These are phyloP conservation scores for Tolypocladium ovalisporum DNA, from an alignment of 2,329 filamentous ascomycete genomes.

Conservation along the genomic window DNA sequence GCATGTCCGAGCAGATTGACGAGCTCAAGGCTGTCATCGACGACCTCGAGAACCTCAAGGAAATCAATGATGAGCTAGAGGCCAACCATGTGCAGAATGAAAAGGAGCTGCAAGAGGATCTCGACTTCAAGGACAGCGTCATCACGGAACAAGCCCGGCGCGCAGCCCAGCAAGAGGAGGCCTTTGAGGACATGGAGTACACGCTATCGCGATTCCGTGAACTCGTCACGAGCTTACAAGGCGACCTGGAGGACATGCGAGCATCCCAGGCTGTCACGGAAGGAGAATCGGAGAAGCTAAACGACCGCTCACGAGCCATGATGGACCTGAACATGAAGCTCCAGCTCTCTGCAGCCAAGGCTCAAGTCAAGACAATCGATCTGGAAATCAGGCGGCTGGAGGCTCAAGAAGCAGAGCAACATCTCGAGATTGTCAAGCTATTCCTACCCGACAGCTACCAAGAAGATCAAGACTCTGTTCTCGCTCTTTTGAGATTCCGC, in stretches of 20 bases:
- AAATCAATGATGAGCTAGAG: slow-evolving; percentile 91
- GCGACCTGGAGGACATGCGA: slow-evolving; percentile 81
- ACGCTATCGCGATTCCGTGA: slow-evolving; percentile 82
- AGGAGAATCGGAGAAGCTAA: slow-evolving; percentile 83
- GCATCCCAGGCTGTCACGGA: slow-evolving; percentile 89
- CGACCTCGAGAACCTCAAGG: slow-evolving; percentile 79
- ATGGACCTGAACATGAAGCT: slow-evolving; percentile 94
- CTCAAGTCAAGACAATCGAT: slow-evolving; percentile 89
- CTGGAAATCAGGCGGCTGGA: slow-evolving; percentile 79
- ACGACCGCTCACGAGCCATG: slow-evolving; percentile 81
- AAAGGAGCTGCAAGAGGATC: slow-evolving; percentile 87
- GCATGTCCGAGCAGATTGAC: slow-evolving; percentile 70
- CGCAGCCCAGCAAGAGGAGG: slow-evolving; percentile 64
- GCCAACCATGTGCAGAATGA: slow-evolving; percentile 87
- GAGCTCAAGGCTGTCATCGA: slow-evolving; percentile 73
- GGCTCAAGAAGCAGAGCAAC: slow-evolving; percentile 78
- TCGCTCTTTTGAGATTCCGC: slow-evolving; percentile 79
- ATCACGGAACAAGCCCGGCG: slow-evolving; percentile 73
- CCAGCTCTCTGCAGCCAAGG: slow-evolving; percentile 79
- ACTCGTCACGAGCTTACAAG: slow-evolving; percentile 75
- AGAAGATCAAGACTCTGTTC: slow-evolving; percentile 72
- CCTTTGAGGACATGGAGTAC: slow-evolving; percentile 80
- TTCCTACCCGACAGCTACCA: slow-evolving; percentile 82
- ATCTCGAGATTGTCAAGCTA: slow-evolving; percentile 77
- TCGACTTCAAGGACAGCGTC: slow-evolving; percentile 77